Evolutionary conservation across 345 rosid genomes (phyloP).

Genomic region (Psidium guajava): DNA sequence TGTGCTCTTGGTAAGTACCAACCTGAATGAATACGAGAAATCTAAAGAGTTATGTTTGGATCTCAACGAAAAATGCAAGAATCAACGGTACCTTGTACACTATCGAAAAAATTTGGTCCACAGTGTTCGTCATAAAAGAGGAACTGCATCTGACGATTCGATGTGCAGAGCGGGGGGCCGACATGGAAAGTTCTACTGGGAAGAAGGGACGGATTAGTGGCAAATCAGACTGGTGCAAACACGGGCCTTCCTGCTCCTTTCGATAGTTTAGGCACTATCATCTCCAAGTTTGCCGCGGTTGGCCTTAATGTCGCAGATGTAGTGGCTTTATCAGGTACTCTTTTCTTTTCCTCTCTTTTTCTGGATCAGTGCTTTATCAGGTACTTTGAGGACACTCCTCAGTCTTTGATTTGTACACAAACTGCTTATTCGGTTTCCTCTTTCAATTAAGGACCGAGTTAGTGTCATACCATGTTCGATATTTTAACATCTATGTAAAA

Average conservation of each 20-base stretch:
- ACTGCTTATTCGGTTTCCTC: neutral
- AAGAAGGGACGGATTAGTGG: constrained; percentile 59
- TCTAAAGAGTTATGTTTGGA: neutral
- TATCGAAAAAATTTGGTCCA: neutral
- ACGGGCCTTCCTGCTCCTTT: constrained; percentile 48
- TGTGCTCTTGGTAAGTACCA: constrained; percentile 38
- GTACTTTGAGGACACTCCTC: neutral
- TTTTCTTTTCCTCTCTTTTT: neutral
- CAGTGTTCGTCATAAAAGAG: neutral
- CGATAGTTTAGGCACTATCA: constrained; percentile 31
- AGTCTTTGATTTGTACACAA: neutral
- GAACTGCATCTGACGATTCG: neutral
- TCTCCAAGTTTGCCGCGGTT: constrained; percentile 38
- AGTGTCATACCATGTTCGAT: neutral
- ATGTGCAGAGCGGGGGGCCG: constrained; percentile 71
- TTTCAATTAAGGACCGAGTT: neutral
- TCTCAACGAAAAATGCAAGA: neutral
- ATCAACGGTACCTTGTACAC: neutral
- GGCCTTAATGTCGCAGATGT: constrained; percentile 52
- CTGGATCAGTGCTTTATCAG: neutral
- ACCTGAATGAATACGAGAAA: neutral
- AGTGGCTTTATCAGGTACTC: constrained; percentile 54
- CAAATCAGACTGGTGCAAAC: constrained; percentile 50
- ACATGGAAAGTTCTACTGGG: constrained; percentile 60
- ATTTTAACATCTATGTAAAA: neutral